A percentile compares a stretch with the other conserved stretches of the same genome.
These are phyloP conservation scores for Periglandula ipomoeae DNA, from an alignment of 2,329 filamentous ascomycete genomes.

Conservation along the genomic window DNA sequence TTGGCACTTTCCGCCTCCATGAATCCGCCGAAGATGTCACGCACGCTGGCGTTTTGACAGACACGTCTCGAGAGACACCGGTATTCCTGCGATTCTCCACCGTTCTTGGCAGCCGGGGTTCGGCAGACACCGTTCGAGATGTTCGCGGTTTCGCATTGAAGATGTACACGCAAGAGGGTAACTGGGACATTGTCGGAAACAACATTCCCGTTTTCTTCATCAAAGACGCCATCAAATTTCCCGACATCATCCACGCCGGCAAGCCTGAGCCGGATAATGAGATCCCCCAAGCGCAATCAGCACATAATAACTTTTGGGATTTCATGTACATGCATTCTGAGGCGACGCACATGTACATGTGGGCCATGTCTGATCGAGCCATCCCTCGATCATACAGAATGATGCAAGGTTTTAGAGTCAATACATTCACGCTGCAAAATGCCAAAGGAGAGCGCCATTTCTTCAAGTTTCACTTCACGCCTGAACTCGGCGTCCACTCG, in stretches of 20 bases:
- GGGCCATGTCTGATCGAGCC: slow-evolving; percentile 65
- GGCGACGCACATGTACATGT: slow-evolving; percentile 71
- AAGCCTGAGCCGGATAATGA: slow-evolving; percentile 51
- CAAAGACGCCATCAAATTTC: slow-evolving; percentile 66
- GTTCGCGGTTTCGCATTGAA: slow-evolving; percentile 66
- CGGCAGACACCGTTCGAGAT: slow-evolving; percentile 75
- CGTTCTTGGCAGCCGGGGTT: slow-evolving; percentile 64
- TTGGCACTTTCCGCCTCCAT: slow-evolving; percentile 60
- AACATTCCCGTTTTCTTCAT: slow-evolving; percentile 23
- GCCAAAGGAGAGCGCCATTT: slow-evolving; percentile 60
- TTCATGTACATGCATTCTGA: slow-evolving; percentile 56
- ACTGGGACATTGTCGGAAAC: slow-evolving; percentile 10
- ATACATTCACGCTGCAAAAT: slow-evolving; percentile 65
- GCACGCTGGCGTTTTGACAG: slow-evolving; percentile 50
- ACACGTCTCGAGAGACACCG: slow-evolving; percentile 41
- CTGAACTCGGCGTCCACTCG: slow-evolving; percentile 65
- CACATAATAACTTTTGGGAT: slow-evolving; percentile 73
- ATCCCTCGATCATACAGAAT: slow-evolving; percentile 70
- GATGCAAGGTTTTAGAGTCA: slow-evolving; percentile 83
- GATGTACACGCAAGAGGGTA: slow-evolving; percentile 52
- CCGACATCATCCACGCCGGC: slow-evolving; percentile 51
- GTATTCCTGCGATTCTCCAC: slow-evolving; percentile 59
- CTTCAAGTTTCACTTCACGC: slow-evolving; percentile 71
- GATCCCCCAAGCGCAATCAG: slow-evolving; percentile 60
- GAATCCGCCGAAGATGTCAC: slow-evolving; percentile 59